phyloP scores from a whole-genome alignment of 768 basidiomycete genomes.

The Nidularia pulvinata region DNA sequence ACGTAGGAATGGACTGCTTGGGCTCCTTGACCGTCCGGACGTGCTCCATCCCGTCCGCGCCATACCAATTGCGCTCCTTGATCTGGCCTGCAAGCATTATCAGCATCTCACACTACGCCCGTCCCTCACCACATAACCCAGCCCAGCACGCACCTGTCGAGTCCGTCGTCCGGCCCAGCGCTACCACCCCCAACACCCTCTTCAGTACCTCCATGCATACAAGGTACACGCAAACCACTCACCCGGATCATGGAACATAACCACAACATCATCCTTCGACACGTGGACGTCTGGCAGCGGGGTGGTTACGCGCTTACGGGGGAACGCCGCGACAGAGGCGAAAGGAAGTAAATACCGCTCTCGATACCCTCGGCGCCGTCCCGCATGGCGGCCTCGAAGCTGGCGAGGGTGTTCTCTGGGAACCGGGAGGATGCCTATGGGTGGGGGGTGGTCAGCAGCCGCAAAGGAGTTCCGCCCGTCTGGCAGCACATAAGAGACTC shows the following conservation, averaged over 20 bases:
- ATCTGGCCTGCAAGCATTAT: conserved; percentile 72
- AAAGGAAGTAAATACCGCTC: conserved; percentile 74
- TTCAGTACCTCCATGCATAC: conserved; percentile 2
- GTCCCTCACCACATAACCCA: too few species aligned
- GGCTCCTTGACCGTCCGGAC: conserved; percentile 81
- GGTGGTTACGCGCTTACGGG: conserved; percentile 46
- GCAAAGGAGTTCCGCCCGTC: not conserved
- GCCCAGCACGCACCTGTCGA: conserved; percentile 61
- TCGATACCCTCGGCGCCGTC: conserved; percentile 98
- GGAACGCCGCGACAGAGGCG: too few species aligned
- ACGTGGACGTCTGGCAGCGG: conserved; percentile 90
- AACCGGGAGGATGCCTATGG: conserved; percentile 78
- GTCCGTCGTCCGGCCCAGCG: conserved; percentile 81
- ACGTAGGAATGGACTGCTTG: conserved; percentile 87
- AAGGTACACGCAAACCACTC: conserved; percentile 10
- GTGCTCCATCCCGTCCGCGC: conserved; percentile 71
- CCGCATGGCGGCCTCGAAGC: conserved; percentile 92
- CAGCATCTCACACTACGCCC: too few species aligned
- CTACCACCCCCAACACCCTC: conserved; percentile 26
- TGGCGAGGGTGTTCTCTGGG: conserved; percentile 95
- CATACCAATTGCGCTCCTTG: conserved; percentile 71
- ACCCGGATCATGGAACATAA: conserved; percentile 98
- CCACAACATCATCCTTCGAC: conserved; percentile 80
- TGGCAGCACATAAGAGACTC: conserved; percentile 11
- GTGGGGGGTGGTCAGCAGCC: not conserved